These are phyloP conservation scores for Skeletonema potamos DNA, from an alignment of 108 stramenopile genomes.

Conservation along the genomic window DNA sequence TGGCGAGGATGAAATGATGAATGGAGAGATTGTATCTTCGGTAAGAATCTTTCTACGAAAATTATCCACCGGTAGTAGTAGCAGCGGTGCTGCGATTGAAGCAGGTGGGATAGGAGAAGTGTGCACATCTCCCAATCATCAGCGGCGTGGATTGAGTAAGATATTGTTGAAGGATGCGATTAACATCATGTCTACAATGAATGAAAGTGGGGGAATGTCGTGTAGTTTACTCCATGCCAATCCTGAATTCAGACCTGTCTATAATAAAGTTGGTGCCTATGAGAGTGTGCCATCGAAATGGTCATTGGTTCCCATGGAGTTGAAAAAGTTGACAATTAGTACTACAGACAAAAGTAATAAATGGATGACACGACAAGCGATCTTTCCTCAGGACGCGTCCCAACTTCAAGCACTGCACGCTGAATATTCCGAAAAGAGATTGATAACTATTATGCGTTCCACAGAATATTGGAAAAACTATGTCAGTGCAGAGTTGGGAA, in stretches of 20 bases:
- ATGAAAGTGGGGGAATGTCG: slow-evolving; percentile 30
- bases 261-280: slow-evolving; percentile 57
- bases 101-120: slow-evolving; percentile 85
- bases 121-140: slow-evolving; percentile 58
- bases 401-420: slow-evolving; percentile 50
- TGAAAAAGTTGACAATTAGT: background rate
- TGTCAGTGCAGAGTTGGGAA: slow-evolving; percentile 57
- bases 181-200: slow-evolving; percentile 45
- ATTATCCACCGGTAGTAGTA: slow-evolving; percentile 34
- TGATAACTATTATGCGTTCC: slow-evolving; percentile 56
- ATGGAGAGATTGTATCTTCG: slow-evolving; percentile 60
- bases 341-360: background rate
- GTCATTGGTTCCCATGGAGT: slow-evolving; percentile 42
- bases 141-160: slow-evolving; percentile 60
- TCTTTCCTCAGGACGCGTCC: slow-evolving; percentile 61
- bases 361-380: slow-evolving; percentile 42
- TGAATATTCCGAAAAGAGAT: slow-evolving; percentile 60
- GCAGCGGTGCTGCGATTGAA: background rate
- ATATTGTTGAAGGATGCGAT: slow-evolving; percentile 59
- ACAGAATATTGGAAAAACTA: slow-evolving; percentile 71
- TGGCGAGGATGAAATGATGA: background rate
- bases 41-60: slow-evolving; percentile 62
- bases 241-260: slow-evolving; percentile 63
- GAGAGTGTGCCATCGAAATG: slow-evolving; percentile 40
- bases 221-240: slow-evolving; percentile 70